Evolutionary conservation across 2,329 filamentous ascomycete genomes (phyloP), one percentile per base, ranked within the genome.

Genomic region (Volutella citrinella): DNA sequence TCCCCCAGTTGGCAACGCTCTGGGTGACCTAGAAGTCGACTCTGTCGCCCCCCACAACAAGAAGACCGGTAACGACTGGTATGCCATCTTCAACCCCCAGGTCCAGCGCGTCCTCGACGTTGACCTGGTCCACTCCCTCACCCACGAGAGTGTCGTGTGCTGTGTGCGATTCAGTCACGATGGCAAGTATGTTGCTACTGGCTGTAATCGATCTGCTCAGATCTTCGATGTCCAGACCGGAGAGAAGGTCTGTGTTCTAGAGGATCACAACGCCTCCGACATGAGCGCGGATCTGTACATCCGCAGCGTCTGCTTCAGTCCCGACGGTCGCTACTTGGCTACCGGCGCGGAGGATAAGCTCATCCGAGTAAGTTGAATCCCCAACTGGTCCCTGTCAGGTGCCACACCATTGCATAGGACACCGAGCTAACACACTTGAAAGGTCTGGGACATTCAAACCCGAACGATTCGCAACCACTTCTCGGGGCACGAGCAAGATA

Each of bases 161-260:
- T 98, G 93, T 60, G 93, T 98, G 21, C 80, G 93, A 38, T 98
- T 98, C 72, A 97, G 91, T 60, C 80, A 86, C 35, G 93, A 98
- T 56, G 93, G 93, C 49, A 90, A 95, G 57, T 96, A 87, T 51
- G 86, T 98, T 35, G 93, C 93, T 7, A 98, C 93, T 6, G 93
- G 93, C 26, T 97, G 93, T 73, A 98, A 98, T 65, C 76, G 90
- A 45, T 95, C 89, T n/a, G 93, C 93, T n/a, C 91, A 97, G 65
- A 98, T 98, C 53, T 98, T 93, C 62, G 93, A 98, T 48, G 91
- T 97, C 25, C 75, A 80, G 52, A 85, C 80, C 12, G 93, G 93
- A 36, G 80, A 87, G 50, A 93, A 91, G 61, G 81, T 97, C 33
- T 93, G 87, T 48, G 84, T 93, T 39, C 72, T 97, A 20, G 88